Conservation (phyloP, 148 eudicot species). For the Vaccinium darrowii region DNA sequence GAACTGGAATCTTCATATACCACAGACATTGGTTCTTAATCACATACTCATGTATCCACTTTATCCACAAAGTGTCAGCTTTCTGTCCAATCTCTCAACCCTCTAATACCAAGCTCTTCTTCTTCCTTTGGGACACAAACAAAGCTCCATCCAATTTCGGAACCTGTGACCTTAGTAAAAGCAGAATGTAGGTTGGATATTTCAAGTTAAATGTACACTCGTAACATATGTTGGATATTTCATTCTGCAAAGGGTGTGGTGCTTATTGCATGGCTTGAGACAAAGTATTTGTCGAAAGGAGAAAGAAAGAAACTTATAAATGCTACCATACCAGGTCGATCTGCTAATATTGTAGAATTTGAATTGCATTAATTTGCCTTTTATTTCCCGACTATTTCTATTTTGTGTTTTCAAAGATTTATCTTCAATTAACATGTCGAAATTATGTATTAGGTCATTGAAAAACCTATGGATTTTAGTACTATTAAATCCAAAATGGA, state of each 20-base stretch:
- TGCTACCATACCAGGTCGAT: background rate
- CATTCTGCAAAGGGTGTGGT: background rate
- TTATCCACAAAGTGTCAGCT: no score
- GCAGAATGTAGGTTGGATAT: no score
- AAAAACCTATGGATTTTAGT: slow-evolving; percentile 87
- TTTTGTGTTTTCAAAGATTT: background rate
- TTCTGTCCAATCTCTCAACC: no score
- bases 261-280: background rate
- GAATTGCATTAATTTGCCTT: background rate
- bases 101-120: no score
- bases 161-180: no score
- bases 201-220: background rate
- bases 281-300: background rate
- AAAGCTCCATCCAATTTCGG: no score
- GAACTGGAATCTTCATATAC: no score
- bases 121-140: no score
- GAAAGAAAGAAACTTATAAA: background rate
- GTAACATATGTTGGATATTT: background rate
- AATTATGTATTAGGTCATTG: slow-evolving; percentile 50
- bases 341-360: background rate
- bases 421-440: background rate
- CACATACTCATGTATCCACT: no score
- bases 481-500: slow-evolving; percentile 75
- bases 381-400: background rate
- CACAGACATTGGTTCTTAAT: no score